Evolutionary conservation across 225 moss, liverwort and hornwort species (phyloP), one percentile per base, ranked within the genome.

Genomic region (Climacium dendroides): DNA sequence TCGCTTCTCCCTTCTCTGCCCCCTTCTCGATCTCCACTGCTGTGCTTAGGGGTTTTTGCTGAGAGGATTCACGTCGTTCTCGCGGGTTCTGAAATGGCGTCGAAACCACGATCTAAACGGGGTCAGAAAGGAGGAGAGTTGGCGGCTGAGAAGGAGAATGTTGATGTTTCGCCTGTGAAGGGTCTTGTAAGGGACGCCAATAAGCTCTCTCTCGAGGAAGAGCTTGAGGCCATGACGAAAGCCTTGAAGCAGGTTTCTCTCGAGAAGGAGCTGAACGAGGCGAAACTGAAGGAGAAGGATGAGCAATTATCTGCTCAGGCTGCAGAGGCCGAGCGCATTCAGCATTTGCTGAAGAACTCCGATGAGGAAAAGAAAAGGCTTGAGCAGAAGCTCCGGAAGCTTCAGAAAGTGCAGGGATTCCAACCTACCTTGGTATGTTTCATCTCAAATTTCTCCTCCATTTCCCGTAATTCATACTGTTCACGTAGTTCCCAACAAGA

Each of bases 231-330:
- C 35, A 96, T 97, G 95, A 95, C 93, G 32, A 92, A 87, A 86
- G 92, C 90, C 73, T 88, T 97, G 93, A 93, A 93, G 67, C 90
- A 91, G 89, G 89, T 97, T 53, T 92, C 93, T 73, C 89, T 96
- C 6, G 97, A 96, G 90, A 97, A 97, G 85, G 95, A 96, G 87
- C 93, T 90, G 86, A 95, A 89, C 64, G 96, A 97, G 53, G 93
- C 88, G 5, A 91, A 93, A 86, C 87, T 97, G 35, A 89, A 92
- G 80, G 92, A 90, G 90, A 97, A 96, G 83, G 96, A 97, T 32
- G 94, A 90, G 6, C 90, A 92, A 83, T 85, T 96, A 16, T 82
- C 94, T 82, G 89, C 88, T 30, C 95, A 97, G 91, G 88, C 80
- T 58, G 92, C 81, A 15, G 95, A 95, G 83, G 90, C 96, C 62